Evolutionary conservation across 495 filamentous ascomycete species (phyloP), one percentile per base, ranked within the genome.

Genomic region (Rhizodiscina lignyota): DNA sequence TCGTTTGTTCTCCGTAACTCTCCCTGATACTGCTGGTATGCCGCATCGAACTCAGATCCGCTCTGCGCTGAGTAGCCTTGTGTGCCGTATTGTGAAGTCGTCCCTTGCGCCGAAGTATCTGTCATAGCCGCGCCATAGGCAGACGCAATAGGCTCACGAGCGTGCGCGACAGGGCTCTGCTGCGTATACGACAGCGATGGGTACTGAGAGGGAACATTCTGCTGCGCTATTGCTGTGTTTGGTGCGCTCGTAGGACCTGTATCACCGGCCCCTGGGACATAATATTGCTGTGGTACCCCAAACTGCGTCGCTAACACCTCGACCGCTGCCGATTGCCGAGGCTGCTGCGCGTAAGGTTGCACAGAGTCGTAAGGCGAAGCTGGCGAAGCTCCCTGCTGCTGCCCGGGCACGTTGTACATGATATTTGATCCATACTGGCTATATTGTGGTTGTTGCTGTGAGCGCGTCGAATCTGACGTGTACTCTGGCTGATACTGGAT

Each of bases 251-350:
- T 64, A 52, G 75, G 64, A 4, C 40, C 44, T 5, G 30, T 38
- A 17, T 39, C 40, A 35, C 40, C 37, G 16, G 29, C 33, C 6
- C 38, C 38, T 39, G 70, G 60, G 52, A 59, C 46, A 49, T 87
- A 94, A 61, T 91, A 94, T 55, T 77, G 78, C 63, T 79, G 80
- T 66, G 74, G 60, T 49, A 75, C 63, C 28, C 62, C 62, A 58
- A 79, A 78, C 44, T 74, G 73, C 42, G 71, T 69, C 39, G 76
- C 63, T 52, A 89, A 66, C 51, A 83, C 74, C 45, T 89, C 82
- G 49, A 93, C 67, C 29, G 72, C 72, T 72, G 83, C 75, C 63
- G 75, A 70, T 45, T 79, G 82, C 63, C 83, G n/a, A n/a, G n/a
- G n/a, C n/a, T n/a, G 79, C 50, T 74, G 63, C 43, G 69, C 63